These are phyloP conservation scores for Wickerhamomyces bisporus DNA, from an alignment of 805 yeast species.

Conservation along the genomic window DNA sequence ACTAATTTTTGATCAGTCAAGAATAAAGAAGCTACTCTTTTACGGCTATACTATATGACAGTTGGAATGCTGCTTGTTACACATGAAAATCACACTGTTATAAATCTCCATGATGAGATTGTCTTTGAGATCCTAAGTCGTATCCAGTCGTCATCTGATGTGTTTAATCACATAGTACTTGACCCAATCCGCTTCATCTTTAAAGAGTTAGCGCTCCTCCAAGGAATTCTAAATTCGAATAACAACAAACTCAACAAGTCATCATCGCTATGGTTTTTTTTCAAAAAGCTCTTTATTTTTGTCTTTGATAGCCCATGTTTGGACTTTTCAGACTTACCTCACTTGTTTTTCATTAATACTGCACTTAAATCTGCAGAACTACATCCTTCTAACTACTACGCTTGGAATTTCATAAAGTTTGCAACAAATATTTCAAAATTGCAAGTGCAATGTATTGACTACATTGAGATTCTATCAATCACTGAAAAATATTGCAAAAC, in stretches of 20 bases:
- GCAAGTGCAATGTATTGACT: background rate
- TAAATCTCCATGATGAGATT: background rate
- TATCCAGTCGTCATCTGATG: background rate
- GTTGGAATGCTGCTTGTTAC: background rate
- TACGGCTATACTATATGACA: background rate
- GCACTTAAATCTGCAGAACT: slow-evolving; percentile 25
- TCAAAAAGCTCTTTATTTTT: slow-evolving; percentile 24
- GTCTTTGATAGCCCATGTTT: background rate
- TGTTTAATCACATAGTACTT: background rate
- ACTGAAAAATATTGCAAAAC: slow-evolving; percentile 23
- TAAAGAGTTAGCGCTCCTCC: background rate
- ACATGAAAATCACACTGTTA: slow-evolving; percentile 1
- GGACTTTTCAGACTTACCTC: background rate
- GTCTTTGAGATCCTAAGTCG: background rate
- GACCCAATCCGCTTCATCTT: background rate
- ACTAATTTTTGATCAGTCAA: background rate
- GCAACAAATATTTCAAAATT: slow-evolving; percentile 20
- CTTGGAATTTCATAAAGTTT: slow-evolving; percentile 35
- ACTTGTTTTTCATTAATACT: slow-evolving; percentile 12
- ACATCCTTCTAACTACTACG: slow-evolving; percentile 34
- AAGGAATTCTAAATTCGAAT: background rate
- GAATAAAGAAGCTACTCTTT: background rate
- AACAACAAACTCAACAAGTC: slow-evolving; percentile 1
- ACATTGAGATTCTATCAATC: background rate
- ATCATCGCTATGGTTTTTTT: slow-evolving; percentile 6